Percentiles rank a stretch among this genome's conserved stretches.
Evolutionary conservation across 2,329 filamentous ascomycete species (phyloP).

Genomic region (Penicillium frequentans): DNA sequence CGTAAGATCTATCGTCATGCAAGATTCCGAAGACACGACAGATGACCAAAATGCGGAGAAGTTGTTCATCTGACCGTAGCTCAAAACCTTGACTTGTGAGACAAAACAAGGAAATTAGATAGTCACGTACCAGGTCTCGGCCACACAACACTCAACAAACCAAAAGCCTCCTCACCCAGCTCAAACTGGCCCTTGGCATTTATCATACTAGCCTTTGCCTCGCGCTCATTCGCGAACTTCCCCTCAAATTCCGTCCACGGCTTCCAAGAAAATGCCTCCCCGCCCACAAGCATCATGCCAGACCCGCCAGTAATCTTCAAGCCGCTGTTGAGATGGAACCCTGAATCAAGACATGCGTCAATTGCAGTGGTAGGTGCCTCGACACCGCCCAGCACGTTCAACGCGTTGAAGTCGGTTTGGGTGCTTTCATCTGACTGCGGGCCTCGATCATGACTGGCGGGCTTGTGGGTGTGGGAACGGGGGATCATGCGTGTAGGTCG

Average conservation of each 20-base stretch:
- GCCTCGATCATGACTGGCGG: constrained; percentile 56
- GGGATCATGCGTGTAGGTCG: constrained; percentile 34
- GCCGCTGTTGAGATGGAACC: constrained; percentile 85
- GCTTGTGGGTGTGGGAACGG: constrained; percentile 37
- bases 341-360: constrained; percentile 77
- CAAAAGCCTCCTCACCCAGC: constrained; percentile 68
- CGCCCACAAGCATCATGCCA: constrained; percentile 76
- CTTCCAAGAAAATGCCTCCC: constrained; percentile 85
- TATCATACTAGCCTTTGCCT: constrained; percentile 52
- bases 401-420: constrained; percentile 68
- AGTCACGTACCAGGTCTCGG: constrained; percentile 75
- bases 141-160: constrained; percentile 74
- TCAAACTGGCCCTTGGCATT: constrained; percentile 84
- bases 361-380: constrained; percentile 79
- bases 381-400: constrained; percentile 77
- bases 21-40: not conserved
- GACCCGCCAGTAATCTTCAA: constrained; percentile 66
- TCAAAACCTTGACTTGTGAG: not conserved
- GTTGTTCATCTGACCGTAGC: not conserved
- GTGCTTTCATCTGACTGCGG: constrained; percentile 62
- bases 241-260: constrained; percentile 64
- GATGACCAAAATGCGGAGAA: not conserved
- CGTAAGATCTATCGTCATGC: not conserved
- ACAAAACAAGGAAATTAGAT: not conserved
- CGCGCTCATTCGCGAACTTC: constrained; percentile 28